Base-by-base conservation (phyloP, 2,329 filamentous ascomycete species). In the Pseudopithomyces maydicus region DNA sequence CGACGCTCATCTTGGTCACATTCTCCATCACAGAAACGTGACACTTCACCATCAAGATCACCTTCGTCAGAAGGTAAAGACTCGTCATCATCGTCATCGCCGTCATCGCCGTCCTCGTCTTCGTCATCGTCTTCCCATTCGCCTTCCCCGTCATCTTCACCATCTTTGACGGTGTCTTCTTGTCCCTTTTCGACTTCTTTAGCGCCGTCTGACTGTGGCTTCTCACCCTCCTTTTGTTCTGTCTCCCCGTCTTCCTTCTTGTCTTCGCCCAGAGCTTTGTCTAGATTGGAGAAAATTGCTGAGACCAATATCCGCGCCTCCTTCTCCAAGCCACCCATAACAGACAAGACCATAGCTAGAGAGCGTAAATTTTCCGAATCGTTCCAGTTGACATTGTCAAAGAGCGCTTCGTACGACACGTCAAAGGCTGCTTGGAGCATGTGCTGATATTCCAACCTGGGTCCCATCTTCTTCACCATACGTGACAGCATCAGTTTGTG, bases 231-330 rank as follows among this genome's bases (percentile, higher is more conserved):
- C 19, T 22, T 26, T 5, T 11, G n/a, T 14, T 26, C 38, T 46
- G 36, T 19, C 1, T 33, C 48, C 14, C 38, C 29, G 12, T 39
- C 20, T 46, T 14, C 44, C 10, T 45, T 29, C n/a, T 20, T 38
- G 12, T 33, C 33, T 19, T 54, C 38, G 14, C 52, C 33, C 8
- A 59, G 47, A 17, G 39, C 33, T 14, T 48, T 51, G 44, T 65
- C 59, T 6, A 63, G 29, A 3, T 49, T 33, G 11, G 57, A 66
- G 45, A 66, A 66, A 29, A 66, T 56, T 7, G 52, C 36, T 2
- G 63, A 59, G 3, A 61, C 26, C 6, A 63, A 49, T 12, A 66
- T 65, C 3, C 51, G 46, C 5, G 64, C 64, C 48, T 66, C 64
- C 5, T 47, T 44, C 44, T 66, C 59, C 2, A 66, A 50, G 3